Evolutionary conservation across 108 stramenopile species (phyloP), one percentile per base, ranked within the genome.

Genomic region (Skeletonema costatum): DNA sequence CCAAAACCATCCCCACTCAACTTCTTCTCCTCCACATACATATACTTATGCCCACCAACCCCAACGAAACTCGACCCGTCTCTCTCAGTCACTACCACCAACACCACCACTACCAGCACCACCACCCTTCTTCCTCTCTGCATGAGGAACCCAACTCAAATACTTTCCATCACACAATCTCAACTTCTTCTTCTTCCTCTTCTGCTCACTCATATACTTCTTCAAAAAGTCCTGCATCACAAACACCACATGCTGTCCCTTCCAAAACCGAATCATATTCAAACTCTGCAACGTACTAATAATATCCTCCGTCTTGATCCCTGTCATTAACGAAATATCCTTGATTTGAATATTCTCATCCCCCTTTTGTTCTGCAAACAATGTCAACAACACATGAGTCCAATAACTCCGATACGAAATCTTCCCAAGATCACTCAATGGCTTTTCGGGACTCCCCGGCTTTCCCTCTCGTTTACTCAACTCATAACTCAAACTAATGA

Each of bases 221-320:
- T 86, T 74, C 62, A 97, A 82, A 21, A 80, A 84, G 32, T 86
- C 82, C 75, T 92, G 92, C 62, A 91, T 89, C 70, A 95, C 94
- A 74, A 90, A 90, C 14, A 97, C 87, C 12, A 99, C 98, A 85
- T 99, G 97, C 87, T 99, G 99, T 3, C 99, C 99, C 84, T 98
- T 99, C 97, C 98, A 99, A 70, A 91, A 92, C 68, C 95, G 90
- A 64, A 99, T 96, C 92, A 99, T 93, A 66, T 95, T 93, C 63
- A 99, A 74, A 32, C 82, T 87, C 71, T 98, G 97, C 68, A 99
- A 85, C 7, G 99, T 99, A 38, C 89, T 92, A 39, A 99, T 95
- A 58, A 99, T 97, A 83, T 99, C 99, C 77, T 99, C 99, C 21
- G 84, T 84, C 78, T 95, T 97, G 79, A 99, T 98, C 13, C 94